Evolutionary conservation across 2,329 filamentous ascomycete species (phyloP).

Genomic region (Lachnellula occidentalis): DNA sequence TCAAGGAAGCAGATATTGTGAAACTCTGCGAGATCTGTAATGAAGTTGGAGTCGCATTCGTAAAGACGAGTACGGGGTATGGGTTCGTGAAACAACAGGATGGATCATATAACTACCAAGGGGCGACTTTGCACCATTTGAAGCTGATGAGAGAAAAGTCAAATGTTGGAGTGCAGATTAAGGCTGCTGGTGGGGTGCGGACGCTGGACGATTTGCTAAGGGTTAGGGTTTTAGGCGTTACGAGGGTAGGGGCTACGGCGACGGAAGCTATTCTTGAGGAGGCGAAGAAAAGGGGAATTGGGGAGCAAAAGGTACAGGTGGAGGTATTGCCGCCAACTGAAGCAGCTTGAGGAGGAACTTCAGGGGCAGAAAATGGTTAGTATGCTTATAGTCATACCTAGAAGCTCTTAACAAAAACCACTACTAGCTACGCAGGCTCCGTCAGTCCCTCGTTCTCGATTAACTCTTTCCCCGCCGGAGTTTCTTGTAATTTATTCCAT

Average conservation of each 20-base stretch:
- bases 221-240: constrained; percentile 49
- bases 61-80: constrained; percentile 57
- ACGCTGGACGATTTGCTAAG: constrained; percentile 52
- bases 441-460: not conserved
- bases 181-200: constrained; percentile 53
- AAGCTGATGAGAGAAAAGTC: constrained; percentile 47
- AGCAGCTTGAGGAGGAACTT: too few relatives aligned
- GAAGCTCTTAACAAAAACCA: not conserved
- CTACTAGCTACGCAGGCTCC: not conserved
- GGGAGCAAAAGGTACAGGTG: too few relatives aligned
- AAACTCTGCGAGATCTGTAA: constrained; percentile 51
- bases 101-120: constrained; percentile 48
- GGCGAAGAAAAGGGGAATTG: constrained; percentile 44
- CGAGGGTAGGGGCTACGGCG: constrained; percentile 50
- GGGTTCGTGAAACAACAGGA: constrained; percentile 51
- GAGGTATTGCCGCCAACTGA: too few relatives aligned
- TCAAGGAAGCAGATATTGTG: constrained; percentile 44
- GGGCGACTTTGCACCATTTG: constrained; percentile 46
- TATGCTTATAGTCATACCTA: too few relatives aligned
- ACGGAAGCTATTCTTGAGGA: constrained; percentile 51
- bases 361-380: too few relatives aligned
- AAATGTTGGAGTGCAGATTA: constrained; percentile 44
- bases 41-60: constrained; percentile 45
- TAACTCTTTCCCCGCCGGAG: not conserved
- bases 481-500: not conserved